Conservation (phyloP, 2,329 filamentous ascomycete species). For the Verticillium alfalfae region DNA sequence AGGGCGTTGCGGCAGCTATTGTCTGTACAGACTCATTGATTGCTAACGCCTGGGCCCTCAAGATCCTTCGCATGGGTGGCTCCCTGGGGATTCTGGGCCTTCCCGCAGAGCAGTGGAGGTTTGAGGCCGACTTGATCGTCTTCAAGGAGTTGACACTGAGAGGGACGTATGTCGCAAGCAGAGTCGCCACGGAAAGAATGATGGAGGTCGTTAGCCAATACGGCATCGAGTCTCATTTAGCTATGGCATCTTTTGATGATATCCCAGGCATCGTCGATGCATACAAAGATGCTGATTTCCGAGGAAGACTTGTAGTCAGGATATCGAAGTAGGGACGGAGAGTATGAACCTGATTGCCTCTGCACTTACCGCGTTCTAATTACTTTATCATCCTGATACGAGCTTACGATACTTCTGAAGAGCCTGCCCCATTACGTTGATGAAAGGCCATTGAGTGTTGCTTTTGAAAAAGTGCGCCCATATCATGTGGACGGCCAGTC, state of each 20-base stretch:
- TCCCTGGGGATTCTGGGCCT: constrained; percentile 21
- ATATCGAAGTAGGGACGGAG: constrained; percentile 7
- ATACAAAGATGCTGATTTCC: constrained; percentile 11
- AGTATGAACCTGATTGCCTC: neutral
- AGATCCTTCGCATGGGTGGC: constrained; percentile 20
- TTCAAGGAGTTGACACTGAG: constrained; percentile 22
- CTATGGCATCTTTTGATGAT: constrained; percentile 16
- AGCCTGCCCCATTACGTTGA: constrained; percentile 36
- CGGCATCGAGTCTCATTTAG: constrained; percentile 20
- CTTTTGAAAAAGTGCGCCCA: constrained; percentile 41
- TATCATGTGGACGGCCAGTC: constrained; percentile 34
- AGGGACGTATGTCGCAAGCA: constrained; percentile 24
- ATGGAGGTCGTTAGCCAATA: constrained; percentile 19
- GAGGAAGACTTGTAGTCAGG: constrained; percentile 18
- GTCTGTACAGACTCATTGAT: constrained; percentile 24
- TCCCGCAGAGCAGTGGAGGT: constrained; percentile 22
- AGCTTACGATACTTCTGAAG: constrained; percentile 27
- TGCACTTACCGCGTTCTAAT: neutral
- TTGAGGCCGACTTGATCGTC: constrained; percentile 21
- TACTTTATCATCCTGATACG: neutral
- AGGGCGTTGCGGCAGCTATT: constrained; percentile 22
- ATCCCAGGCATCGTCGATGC: constrained; percentile 18
- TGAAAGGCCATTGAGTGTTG: constrained; percentile 42
- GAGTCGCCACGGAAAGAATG: constrained; percentile 21
- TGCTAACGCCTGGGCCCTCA: constrained; percentile 22